Percentiles rank a stretch among this genome's conserved stretches.
These are phyloP conservation scores for Eucalyptus cloeziana DNA, from an alignment of 345 rosid species.

Conservation along the genomic window DNA sequence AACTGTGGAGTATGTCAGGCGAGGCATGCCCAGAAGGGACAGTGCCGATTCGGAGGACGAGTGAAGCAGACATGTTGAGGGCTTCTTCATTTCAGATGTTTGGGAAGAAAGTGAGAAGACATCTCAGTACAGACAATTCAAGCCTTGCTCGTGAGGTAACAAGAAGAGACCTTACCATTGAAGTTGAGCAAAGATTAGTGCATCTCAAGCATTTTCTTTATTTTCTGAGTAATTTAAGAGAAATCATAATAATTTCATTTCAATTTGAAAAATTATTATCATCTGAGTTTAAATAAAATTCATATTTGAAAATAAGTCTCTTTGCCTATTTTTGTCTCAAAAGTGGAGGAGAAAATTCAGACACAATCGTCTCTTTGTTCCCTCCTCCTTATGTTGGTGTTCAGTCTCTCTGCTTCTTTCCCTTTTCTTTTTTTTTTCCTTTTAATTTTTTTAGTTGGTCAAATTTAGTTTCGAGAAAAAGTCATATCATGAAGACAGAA, in stretches of 20 bases:
- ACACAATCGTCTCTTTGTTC: neutral
- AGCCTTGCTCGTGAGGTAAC: constrained; percentile 78
- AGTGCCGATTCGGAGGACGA: constrained; percentile 80
- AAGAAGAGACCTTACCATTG: neutral
- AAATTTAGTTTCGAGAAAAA: neutral
- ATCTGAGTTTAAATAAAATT: too few relatives aligned
- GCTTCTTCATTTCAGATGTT: constrained; percentile 55
- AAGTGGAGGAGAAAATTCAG: neutral
- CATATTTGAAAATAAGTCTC: neutral
- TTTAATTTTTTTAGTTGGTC: neutral
- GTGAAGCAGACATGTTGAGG: constrained; percentile 64
- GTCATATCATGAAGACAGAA: neutral
- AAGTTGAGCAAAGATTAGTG: neutral
- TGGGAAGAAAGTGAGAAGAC: constrained; percentile 53
- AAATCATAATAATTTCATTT: neutral
- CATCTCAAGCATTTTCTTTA: neutral
- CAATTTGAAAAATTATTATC: too few relatives aligned
- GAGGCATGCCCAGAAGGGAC: constrained; percentile 90
- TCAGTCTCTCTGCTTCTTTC: neutral
- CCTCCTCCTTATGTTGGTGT: neutral
- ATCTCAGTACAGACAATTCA: constrained; percentile 62
- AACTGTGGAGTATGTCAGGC: constrained; percentile 65
- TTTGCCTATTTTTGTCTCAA: neutral
- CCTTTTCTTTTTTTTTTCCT: neutral
- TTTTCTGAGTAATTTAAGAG: neutral